Conservation (phyloP, 2,329 filamentous ascomycete genomes). For the Colletotrichum gigasporum region DNA sequence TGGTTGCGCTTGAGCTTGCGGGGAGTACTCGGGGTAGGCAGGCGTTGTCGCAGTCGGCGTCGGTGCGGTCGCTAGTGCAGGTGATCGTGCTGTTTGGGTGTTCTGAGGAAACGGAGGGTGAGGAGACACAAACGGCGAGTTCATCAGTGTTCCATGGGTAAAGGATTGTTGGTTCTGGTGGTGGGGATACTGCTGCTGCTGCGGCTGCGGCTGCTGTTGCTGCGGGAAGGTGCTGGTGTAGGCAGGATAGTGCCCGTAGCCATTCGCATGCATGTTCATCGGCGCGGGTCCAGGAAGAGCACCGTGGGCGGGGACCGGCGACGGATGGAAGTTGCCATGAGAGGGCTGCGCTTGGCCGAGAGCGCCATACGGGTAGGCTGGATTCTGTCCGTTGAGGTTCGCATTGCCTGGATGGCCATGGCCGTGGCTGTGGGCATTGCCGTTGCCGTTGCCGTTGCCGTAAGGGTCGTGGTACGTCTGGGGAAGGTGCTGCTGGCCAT, state of each 20-base stretch:
- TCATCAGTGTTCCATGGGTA: conserved; percentile 17
- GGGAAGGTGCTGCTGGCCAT: conserved; percentile 44
- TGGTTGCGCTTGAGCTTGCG: conserved; percentile 22
- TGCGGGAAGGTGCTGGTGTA: conserved; percentile 37
- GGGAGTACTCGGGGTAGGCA: conserved; percentile 18
- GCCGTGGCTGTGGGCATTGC: conserved; percentile 31
- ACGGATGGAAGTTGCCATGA: conserved; percentile 39
- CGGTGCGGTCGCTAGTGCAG: conserved; percentile 15
- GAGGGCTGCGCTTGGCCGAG: conserved; percentile 38
- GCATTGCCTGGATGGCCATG: no score
- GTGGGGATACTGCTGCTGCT: conserved; percentile 31
- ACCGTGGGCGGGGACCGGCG: conserved; percentile 37
- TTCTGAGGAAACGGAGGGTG: conserved; percentile 18
- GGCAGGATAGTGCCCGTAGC: conserved; percentile 30
- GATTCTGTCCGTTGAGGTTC: conserved; percentile 33
- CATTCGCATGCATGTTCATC: conserved; percentile 32
- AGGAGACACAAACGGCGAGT: conserved; percentile 19
- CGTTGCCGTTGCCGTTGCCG: conserved; percentile 7
- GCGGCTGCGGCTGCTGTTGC: conserved; percentile 38
- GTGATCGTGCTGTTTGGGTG: conserved; percentile 12
- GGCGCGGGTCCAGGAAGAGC: conserved; percentile 36
- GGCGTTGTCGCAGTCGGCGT: conserved; percentile 8
- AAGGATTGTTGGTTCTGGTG: conserved; percentile 22
- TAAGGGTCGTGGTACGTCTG: conserved; percentile 23
- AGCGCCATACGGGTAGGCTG: conserved; percentile 32